Evolutionary conservation across 768 basidiomycete genomes (phyloP).

Genomic region (Steccherinum ochraceum): DNA sequence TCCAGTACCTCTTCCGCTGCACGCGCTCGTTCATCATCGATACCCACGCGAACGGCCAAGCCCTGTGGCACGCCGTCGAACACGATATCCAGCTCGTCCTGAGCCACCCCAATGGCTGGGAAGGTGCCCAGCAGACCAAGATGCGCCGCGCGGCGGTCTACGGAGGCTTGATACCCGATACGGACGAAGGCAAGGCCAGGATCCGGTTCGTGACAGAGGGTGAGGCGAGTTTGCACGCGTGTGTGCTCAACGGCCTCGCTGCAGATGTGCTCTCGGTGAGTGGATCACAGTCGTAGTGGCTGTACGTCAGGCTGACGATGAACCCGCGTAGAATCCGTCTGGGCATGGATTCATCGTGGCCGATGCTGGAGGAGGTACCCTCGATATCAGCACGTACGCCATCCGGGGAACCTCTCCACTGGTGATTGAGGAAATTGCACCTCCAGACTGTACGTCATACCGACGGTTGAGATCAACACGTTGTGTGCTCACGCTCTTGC

Average conservation of each 20-base stretch:
- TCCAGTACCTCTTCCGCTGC: constrained; percentile 67
- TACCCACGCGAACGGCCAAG: constrained; percentile 72
- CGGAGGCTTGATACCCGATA: constrained; percentile 69
- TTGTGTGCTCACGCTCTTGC: background rate
- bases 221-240: constrained; percentile 78
- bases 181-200: constrained; percentile 62
- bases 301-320: background rate
- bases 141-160: constrained; percentile 71
- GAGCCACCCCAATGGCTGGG: constrained; percentile 82
- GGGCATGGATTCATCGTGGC: constrained; percentile 75
- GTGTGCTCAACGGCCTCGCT: constrained; percentile 71
- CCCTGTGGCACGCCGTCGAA: constrained; percentile 68
- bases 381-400: constrained; percentile 77
- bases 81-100: constrained; percentile 66
- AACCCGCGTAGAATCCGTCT: constrained; percentile 49
- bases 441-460: constrained; percentile 59
- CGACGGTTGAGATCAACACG: background rate
- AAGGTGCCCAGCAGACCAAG: constrained; percentile 69
- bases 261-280: constrained; percentile 69
- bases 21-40: constrained; percentile 72
- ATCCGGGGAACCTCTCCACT: constrained; percentile 65
- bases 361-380: constrained; percentile 76
- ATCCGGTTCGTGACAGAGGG: constrained; percentile 82
- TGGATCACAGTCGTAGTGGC: constrained; percentile 2
- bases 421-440: constrained; percentile 78